Evolutionary conservation across 805 yeast species (phyloP).

Genomic region (Candida adriatica): DNA sequence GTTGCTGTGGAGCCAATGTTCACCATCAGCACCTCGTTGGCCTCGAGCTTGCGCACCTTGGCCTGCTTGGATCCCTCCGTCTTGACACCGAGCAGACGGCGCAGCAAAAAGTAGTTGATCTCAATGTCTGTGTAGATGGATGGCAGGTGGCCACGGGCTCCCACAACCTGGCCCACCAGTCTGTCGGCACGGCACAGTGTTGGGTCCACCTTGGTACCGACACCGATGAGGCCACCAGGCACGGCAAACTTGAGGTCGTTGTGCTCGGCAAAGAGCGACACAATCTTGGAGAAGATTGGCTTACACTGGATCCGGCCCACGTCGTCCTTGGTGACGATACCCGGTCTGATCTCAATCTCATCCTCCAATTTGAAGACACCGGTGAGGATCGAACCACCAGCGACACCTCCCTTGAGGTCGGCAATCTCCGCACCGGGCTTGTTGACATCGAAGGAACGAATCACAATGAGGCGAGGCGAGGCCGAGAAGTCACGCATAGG

Average conservation of each 20-base stretch:
- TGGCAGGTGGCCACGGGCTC: conserved; percentile 94
- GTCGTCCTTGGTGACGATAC: conserved; percentile 95
- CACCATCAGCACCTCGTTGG: conserved; percentile 96
- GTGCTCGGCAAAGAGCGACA: conserved; percentile 93
- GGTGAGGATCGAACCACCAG: conserved; percentile 95
- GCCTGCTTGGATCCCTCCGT: conserved; percentile 97
- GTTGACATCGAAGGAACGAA: conserved; percentile 97
- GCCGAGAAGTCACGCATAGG: conserved; percentile 94
- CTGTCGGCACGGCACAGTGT: conserved; percentile 99
- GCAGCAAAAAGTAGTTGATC: conserved; percentile 90
- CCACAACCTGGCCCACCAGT: conserved; percentile 98
- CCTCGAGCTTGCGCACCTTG: conserved; percentile 89
- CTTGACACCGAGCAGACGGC: conserved; percentile 97
- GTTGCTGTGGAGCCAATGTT: conserved; percentile 99
- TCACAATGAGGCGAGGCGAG: conserved; percentile 91
- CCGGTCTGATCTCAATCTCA: conserved; percentile 98
- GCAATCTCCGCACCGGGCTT: conserved; percentile 98
- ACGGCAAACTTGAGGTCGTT: conserved; percentile 97
- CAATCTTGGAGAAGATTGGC: conserved; percentile 91
- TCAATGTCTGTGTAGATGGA: conserved; percentile 95
- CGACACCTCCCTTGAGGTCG: conserved; percentile 98
- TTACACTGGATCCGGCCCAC: conserved; percentile 84
- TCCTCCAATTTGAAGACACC: conserved; percentile 98
- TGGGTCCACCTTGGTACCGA: conserved; percentile 98
- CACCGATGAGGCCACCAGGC: conserved; percentile 99